Conservation (phyloP, 1,139 yeast genomes). For the Magnusiomyces starmeri region DNA sequence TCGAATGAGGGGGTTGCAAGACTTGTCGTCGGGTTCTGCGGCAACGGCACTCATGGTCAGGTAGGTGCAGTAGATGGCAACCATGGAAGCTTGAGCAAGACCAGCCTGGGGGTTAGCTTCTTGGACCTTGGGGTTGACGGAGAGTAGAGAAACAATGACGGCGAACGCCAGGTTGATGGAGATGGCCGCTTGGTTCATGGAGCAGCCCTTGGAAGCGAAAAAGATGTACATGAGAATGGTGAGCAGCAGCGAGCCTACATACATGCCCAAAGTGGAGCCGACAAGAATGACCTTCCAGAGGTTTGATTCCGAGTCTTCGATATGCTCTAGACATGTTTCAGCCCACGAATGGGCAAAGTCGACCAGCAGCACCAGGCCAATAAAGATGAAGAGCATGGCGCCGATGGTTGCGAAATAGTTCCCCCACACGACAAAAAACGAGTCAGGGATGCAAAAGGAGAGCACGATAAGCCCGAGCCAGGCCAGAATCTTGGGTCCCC, state of each 20-base stretch:
- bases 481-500: slow-evolving; percentile 67
- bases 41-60: slow-evolving; percentile 90
- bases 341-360: slow-evolving; percentile 99
- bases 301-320: slow-evolving; percentile 77
- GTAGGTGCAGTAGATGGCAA: slow-evolving; percentile 87
- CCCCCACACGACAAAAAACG: slow-evolving; percentile 83
- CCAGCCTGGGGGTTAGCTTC: slow-evolving; percentile 95
- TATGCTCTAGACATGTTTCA: slow-evolving; percentile 85
- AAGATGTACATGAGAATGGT: slow-evolving; percentile 74
- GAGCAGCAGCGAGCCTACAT: slow-evolving; percentile 60
- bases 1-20: slow-evolving; percentile 85
- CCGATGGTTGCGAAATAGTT: slow-evolving; percentile 80
- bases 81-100: slow-evolving; percentile 94
- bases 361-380: slow-evolving; percentile 82
- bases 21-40: slow-evolving; percentile 89
- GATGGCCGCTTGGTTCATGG: slow-evolving; percentile 86
- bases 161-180: slow-evolving; percentile 64
- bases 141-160: slow-evolving; percentile 56
- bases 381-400: slow-evolving; percentile 77
- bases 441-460: slow-evolving; percentile 78
- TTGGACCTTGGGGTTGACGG: slow-evolving; percentile 78
- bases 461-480: slow-evolving; percentile 54
- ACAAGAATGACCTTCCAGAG: slow-evolving; percentile 77
- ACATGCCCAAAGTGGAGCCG: slow-evolving; percentile 85
- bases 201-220: slow-evolving; percentile 79